Base-by-base conservation (phyloP, 1,284 basidiomycete genomes). In the Boletus smithii region DNA sequence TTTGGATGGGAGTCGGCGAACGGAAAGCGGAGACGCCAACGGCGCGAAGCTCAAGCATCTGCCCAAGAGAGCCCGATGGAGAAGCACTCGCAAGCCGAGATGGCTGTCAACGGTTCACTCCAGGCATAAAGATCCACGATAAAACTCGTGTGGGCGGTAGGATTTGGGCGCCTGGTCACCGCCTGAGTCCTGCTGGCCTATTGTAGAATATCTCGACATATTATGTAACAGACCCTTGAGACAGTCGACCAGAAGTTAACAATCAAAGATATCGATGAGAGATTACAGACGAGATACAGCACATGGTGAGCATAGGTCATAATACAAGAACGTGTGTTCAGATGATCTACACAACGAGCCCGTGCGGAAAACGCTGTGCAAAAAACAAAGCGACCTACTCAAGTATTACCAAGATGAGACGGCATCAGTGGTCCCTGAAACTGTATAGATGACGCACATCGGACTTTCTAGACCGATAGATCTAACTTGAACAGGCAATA, bases 401-500 rank as follows among this genome's bases (percentile, higher is more conserved):
- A n/a, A n/a, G n/a, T 8, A 37, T 37, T 27, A 30, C 27, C 39
- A 30, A 40, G 39, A 22, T 30, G 24, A 26, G 24, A 30, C 14
- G n/a, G n/a, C 29, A 30, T 30, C 14, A 30, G 29, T 10, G 4
- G 31, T 32, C 16, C 24, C 24, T 17, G 8, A 20, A 13, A 34
- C 6, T 7, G 6, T 34, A 10, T 18, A 5, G 18, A 11, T 20
- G 5, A 13, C 3, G 5, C 31, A 10, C 5, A 18, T 13, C 7
- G 17, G 10, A 10, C 5, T 3, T 8, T 10, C 17, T 48, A 63
- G 8, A 20, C 48, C 1, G 56, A 54, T 34, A 65, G 38, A 40
- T 68, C 58, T 22, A 65, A 22, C 47, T 48, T 66, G 53, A 65
- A 65, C 23, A 80, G 63, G 54, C 77, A 79, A 54, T 80, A 80